A percentile compares a stretch with the other conserved stretches of the same genome.
phyloP scores from a whole-genome alignment of 139 green algal genomes.

The Volvox africanus region DNA sequence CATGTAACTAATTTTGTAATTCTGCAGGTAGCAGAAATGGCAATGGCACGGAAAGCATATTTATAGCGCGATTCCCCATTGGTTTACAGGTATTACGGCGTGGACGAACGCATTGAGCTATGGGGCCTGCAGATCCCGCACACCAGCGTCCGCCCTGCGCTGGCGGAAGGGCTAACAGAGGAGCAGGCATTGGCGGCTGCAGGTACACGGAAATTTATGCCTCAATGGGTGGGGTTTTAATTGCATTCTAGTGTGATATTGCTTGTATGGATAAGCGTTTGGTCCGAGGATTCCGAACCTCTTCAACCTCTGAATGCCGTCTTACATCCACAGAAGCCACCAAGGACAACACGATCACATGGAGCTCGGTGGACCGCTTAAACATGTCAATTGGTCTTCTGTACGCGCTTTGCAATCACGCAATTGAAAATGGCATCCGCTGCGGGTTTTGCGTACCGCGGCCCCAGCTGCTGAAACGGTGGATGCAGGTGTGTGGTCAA shows the following conservation, averaged over 20 bases:
- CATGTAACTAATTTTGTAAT: no score
- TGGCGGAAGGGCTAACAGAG: constrained; percentile 47
- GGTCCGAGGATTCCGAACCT: background rate
- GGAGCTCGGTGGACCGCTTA: constrained; percentile 73
- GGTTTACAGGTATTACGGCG: constrained; percentile 52
- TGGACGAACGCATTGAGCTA: constrained; percentile 79
- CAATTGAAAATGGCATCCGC: constrained; percentile 64
- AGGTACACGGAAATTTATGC: background rate
- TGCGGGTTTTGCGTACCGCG: constrained; percentile 78
- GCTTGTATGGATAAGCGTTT: background rate
- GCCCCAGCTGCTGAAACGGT: constrained; percentile 78
- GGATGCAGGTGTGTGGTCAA: constrained; percentile 61
- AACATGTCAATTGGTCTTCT: constrained; percentile 82
- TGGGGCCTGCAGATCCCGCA: constrained; percentile 82
- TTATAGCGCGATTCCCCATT: background rate
- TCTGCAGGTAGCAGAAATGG: no score
- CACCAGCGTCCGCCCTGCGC: constrained; percentile 64
- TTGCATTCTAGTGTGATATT: no score
- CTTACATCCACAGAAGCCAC: background rate
- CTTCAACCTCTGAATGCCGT: background rate
- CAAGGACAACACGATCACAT: constrained; percentile 56
- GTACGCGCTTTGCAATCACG: constrained; percentile 77
- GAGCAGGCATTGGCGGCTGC: constrained; percentile 45
- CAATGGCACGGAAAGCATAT: no score
- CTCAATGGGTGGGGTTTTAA: no score